Evolutionary conservation across 2,329 filamentous ascomycete species (phyloP), one percentile per base, ranked within the genome.

Genomic region (Penicillium sp.): DNA sequence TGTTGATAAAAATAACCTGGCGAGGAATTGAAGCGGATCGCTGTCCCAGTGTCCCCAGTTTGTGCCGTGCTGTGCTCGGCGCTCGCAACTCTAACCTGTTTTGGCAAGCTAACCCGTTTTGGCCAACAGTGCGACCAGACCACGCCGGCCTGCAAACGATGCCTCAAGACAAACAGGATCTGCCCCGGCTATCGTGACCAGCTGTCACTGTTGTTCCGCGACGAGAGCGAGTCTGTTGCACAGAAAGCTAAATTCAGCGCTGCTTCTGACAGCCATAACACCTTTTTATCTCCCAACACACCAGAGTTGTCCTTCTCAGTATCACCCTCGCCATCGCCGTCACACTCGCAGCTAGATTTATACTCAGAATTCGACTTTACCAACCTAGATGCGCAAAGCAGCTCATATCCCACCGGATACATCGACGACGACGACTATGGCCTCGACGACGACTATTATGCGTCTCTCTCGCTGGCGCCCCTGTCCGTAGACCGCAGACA

Each of bases 151-250:
- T 87, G 84, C 64, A 82, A 82, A 23, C 84, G 87, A 74, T 87
- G 84, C 65, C 73, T 80, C 46, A 81, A 83, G 42, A 79, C 83
- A 47, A 78, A 79, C 64, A 83, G 83, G 68, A 78, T 74, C 63
- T 87, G 84, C 62, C 82, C 83, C 20, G 84, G 84, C 6, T 87
- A 87, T 64, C 78, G 84, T 62, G 83, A 87, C 61, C 82, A 85
- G 67, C 71, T 86, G 33, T 83, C 83, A 30, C 74, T 87, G 57
- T 82, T 87, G 79, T 87, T 87, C 66, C 82, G 84, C 38, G 83
- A 87, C 71, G 83, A 87, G 70, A 86, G 81, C 63, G 81, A 76
- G 62, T 82, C 85, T 63, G 83, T 86, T 47, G 81, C 83, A 24
- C 78, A 78, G 60, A 86, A 83, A 65, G 24, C 79, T 76, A 68